Percentiles rank a stretch among this genome's conserved stretches.
phyloP scores from a whole-genome alignment of 1,139 yeast genomes.

The Trichomonascaceae sp. region DNA sequence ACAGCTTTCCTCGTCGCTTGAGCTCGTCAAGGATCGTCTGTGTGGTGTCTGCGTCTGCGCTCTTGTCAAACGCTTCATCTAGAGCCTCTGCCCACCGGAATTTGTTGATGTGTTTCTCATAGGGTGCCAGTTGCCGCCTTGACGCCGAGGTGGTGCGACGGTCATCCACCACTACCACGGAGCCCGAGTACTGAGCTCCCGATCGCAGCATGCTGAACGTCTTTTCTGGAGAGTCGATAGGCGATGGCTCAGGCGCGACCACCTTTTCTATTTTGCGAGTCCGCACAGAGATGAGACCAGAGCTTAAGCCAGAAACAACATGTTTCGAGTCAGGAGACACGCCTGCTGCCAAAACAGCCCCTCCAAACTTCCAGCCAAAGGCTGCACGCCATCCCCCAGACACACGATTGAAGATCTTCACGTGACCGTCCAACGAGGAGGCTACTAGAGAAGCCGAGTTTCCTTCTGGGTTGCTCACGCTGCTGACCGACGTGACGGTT shows the following conservation, averaged over 20 bases:
- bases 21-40: conserved; percentile 73
- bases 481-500: conserved; percentile 63
- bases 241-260: conserved; percentile 35
- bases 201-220: conserved; percentile 71
- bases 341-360: conserved; percentile 81
- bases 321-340: conserved; percentile 85
- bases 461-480: not conserved
- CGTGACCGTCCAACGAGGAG: conserved; percentile 95
- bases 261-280: conserved; percentile 66
- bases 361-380: conserved; percentile 96
- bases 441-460: conserved; percentile 50
- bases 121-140: conserved; percentile 53
- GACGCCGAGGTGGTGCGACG: conserved; percentile 25
- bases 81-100: conserved; percentile 91
- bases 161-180: conserved; percentile 42
- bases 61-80: conserved; percentile 70
- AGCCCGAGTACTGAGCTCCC: conserved; percentile 86
- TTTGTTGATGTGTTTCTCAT: conserved; percentile 71
- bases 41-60: conserved; percentile 66
- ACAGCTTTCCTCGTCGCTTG: conserved; percentile 75
- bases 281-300: conserved; percentile 79
- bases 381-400: conserved; percentile 67
- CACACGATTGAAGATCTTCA: conserved; percentile 76
- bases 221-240: not conserved
- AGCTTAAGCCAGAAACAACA: conserved; percentile 84